Conservation (phyloP, 2,329 filamentous ascomycete species). For the Juglanconis juglandina region DNA sequence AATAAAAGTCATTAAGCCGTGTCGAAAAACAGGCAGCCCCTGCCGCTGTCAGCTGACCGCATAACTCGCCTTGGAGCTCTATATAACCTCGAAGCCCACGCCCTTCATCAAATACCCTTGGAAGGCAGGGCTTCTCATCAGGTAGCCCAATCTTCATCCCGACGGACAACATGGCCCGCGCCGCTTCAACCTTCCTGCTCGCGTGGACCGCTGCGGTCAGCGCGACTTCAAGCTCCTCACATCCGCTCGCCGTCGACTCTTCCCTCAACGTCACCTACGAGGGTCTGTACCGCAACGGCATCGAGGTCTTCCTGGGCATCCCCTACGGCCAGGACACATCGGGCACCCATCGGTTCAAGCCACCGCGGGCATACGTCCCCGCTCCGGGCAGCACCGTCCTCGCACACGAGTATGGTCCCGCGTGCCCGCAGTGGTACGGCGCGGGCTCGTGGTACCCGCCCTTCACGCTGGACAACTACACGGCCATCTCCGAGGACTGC, state of each 20-base stretch:
- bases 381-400: constrained; percentile 31
- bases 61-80: too few species aligned
- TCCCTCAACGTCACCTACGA: constrained; percentile 34
- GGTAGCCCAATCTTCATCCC: too few species aligned
- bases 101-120: too few species aligned
- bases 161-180: too few species aligned
- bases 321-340: constrained; percentile 45
- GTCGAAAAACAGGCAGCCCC: too few species aligned
- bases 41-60: too few species aligned
- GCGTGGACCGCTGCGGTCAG: neutral
- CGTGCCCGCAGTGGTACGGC: constrained; percentile 41
- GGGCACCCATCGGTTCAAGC: constrained; percentile 43
- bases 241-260: neutral
- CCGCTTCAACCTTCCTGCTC: too few species aligned
- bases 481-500: constrained; percentile 16
- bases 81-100: too few species aligned
- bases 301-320: constrained; percentile 47
- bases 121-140: too few species aligned
- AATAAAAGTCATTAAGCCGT: too few species aligned
- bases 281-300: constrained; percentile 40
- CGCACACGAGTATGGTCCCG: constrained; percentile 38
- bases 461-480: constrained; percentile 2
- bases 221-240: neutral
- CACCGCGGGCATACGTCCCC: constrained; percentile 34
- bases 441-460: constrained; percentile 23